Conservation (phyloP, 805 yeast genomes). For the Saturnispora dispora region DNA sequence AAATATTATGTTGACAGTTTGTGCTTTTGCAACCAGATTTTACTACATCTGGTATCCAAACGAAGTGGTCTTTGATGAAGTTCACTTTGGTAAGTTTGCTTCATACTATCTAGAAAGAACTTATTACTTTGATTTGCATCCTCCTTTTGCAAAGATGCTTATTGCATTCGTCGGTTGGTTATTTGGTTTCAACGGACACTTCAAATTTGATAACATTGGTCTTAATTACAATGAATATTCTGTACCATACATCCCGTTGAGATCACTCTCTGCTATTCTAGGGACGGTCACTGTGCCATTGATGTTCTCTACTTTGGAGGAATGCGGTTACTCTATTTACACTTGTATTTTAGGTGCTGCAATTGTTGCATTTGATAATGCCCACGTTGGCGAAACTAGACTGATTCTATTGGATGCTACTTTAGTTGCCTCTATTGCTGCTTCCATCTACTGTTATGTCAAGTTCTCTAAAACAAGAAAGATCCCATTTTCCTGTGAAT, state of each 20-base stretch:
- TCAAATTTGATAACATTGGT: slow-evolving; percentile 87
- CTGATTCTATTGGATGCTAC: slow-evolving; percentile 89
- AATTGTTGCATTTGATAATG: slow-evolving; percentile 77
- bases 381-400: slow-evolving; percentile 85
- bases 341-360: slow-evolving; percentile 72
- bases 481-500: slow-evolving; percentile 52
- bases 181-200: slow-evolving; percentile 84
- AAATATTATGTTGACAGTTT: slow-evolving; percentile 30
- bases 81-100: slow-evolving; percentile 80
- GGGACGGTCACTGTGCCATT: slow-evolving; percentile 79
- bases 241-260: slow-evolving; percentile 79
- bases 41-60: slow-evolving; percentile 53
- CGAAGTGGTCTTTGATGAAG: slow-evolving; percentile 81
- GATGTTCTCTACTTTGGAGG: slow-evolving; percentile 77
- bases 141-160: slow-evolving; percentile 91
- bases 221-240: slow-evolving; percentile 67
- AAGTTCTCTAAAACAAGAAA: slow-evolving; percentile 65
- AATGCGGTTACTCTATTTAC: slow-evolving; percentile 67
- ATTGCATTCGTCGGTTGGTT: slow-evolving; percentile 87
- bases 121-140: slow-evolving; percentile 93
- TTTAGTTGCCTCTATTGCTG: slow-evolving; percentile 72
- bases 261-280: slow-evolving; percentile 69
- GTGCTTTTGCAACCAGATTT: slow-evolving; percentile 49
- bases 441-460: slow-evolving; percentile 68
- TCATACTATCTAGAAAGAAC: slow-evolving; percentile 81